Evolutionary conservation across 139 green algal species (phyloP).

Genomic region (Raphidocelis subcapitata): DNA sequence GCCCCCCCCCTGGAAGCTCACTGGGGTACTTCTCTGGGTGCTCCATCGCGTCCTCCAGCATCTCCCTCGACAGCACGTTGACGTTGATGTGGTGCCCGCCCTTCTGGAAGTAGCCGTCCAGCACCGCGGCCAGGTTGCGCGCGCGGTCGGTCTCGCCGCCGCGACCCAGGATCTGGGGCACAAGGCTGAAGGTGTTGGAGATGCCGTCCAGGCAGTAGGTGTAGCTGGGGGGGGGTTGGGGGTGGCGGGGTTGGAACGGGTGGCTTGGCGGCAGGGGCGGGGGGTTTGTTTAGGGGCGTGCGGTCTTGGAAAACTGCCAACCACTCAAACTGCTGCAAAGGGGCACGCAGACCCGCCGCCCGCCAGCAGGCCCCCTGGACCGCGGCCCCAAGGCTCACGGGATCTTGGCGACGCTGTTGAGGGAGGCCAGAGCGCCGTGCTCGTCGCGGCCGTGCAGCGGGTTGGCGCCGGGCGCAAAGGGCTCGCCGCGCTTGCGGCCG

Average conservation of each 20-base stretch:
- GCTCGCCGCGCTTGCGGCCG: conserved; percentile 63
- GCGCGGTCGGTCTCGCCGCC: conserved; percentile 15
- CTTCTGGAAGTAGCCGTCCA: conserved; percentile 74
- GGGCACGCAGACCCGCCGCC: too few species aligned
- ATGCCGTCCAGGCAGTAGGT: conserved; percentile 65
- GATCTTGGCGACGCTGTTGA: conserved; percentile 52
- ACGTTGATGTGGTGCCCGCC: conserved; percentile 77
- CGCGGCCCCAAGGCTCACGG: conserved; percentile 39
- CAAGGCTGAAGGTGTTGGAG: conserved; percentile 75
- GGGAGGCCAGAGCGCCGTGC: conserved; percentile 61
- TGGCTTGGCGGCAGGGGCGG: conserved; percentile 26
- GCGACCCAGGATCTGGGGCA: conserved; percentile 44
- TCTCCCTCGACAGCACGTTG: conserved; percentile 58
- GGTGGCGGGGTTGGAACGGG: too few species aligned
- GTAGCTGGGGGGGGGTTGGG: too few species aligned
- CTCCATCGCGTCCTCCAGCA: conserved; percentile 71
- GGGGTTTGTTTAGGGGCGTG: too few species aligned
- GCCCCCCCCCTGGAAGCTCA: too few species aligned
- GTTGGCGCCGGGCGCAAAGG: conserved; percentile 68
- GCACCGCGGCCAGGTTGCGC: conserved; percentile 59
- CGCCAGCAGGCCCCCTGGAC: too few species aligned
- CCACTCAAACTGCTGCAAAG: too few species aligned
- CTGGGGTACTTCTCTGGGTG: conserved; percentile 76
- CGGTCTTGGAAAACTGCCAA: too few species aligned
- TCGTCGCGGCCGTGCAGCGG: conserved; percentile 68